Evolutionary conservation across 305 asterid genomes (phyloP), one percentile per base, ranked within the genome.

Genomic region (Fraxinus floribunda): DNA sequence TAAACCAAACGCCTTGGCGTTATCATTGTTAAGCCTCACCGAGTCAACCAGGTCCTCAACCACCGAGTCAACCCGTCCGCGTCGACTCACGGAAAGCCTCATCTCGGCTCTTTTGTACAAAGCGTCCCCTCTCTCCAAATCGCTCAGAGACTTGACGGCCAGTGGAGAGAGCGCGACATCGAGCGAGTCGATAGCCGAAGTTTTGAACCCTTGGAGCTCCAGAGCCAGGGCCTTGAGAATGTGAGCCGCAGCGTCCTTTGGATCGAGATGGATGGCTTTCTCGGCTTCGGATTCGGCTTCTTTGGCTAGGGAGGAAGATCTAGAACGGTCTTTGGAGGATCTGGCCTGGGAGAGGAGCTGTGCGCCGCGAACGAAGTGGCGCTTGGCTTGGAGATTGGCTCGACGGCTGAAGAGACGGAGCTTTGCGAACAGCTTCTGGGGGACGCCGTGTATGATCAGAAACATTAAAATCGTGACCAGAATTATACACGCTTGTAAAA

Each of bases 361-460:
- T 5, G 97, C 96, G 81, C 93, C 94, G 72, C 29, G 78, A 64
- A 93, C 89, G 84, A 91, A 93, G 85, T 91, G 95, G 84, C 95
- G 95, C 90, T 84, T 87, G 86, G 95, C 83, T 82, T 89, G 86
- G 79, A 86, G 81, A 26, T 86, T 46, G 84, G 88, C 64, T 52
- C 86, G 85, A 86, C 85, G 80, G 1, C 85, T 78, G 75, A 72
- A 79, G 46, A 87, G 75, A 0, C 89, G 93, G 49, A 93, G 89
- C 81, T 93, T 91, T 74, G 93, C 18, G 88, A 88, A 78, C 86
- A 84, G 85, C 16, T 88, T 90, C 68, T 92, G 97, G 35, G 94
- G 97, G 75, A 90, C 77, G 78, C 85, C 81, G 81, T 88, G 85
- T 38, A 84, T 81, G 83, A 57, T 83, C 72, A 92, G 89, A 85